These are phyloP conservation scores for Geranium incanum DNA, from an alignment of 441 rosid genomes.

Conservation along the genomic window DNA sequence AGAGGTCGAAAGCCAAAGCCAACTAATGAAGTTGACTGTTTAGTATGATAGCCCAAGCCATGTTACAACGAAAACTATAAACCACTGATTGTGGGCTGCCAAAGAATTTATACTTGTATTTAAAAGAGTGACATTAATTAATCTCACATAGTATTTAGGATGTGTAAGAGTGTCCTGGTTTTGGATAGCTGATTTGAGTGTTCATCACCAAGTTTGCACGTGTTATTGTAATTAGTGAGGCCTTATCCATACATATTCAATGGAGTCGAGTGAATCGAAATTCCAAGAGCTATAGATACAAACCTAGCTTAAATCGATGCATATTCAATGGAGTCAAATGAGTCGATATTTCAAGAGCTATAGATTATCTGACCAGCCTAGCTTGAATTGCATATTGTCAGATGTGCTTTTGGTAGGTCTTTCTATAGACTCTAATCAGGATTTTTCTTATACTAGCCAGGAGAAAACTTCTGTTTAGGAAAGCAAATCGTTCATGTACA, in stretches of 20 bases:
- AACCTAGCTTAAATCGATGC: not conserved
- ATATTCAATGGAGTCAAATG: conserved; percentile 7
- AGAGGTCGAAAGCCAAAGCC: no score
- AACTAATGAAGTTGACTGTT: not conserved
- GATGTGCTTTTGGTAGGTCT: not conserved
- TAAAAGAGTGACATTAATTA: not conserved
- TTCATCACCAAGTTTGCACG: not conserved
- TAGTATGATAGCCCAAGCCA: not conserved
- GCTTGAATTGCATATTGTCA: not conserved
- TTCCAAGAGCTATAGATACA: not conserved
- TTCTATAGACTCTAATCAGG: conserved; percentile 10
- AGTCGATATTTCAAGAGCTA: not conserved
- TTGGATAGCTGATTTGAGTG: conserved; percentile 3
- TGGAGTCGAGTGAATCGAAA: not conserved
- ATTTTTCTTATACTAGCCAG: conserved; percentile 9
- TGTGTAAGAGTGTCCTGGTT: not conserved
- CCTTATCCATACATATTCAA: conserved; percentile 5
- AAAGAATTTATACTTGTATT: not conserved
- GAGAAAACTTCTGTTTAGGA: conserved; percentile 10
- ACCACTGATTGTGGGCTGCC: not conserved
- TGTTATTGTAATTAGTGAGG: not conserved
- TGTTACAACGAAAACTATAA: not conserved
- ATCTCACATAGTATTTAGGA: not conserved
- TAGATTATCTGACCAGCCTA: not conserved
- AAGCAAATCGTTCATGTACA: conserved; percentile 11